Conservation (phyloP, 371 early-diverging fungal species). For the Rhizopus stolonifer region DNA sequence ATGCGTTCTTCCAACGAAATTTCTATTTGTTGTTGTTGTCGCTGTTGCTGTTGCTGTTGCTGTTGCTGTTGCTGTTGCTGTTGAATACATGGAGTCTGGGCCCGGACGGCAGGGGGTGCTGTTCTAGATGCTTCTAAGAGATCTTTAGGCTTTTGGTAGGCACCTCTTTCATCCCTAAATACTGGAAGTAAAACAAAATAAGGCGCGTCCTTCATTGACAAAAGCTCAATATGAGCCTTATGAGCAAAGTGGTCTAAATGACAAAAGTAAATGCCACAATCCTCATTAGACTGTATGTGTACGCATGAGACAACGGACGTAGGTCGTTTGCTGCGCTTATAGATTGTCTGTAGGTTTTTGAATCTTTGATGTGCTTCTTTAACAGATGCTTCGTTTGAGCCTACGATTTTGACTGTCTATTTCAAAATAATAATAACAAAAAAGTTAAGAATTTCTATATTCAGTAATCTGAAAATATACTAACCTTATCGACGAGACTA, state of each 20-base stretch:
- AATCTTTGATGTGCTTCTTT: slow-evolving; percentile 25
- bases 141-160: slow-evolving; percentile 28
- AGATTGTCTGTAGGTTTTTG: slow-evolving; percentile 23
- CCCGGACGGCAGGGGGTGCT: neutral
- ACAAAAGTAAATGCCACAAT: slow-evolving; percentile 23
- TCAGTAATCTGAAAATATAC: neutral
- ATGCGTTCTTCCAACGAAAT: slow-evolving; percentile 23
- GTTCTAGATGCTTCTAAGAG: slow-evolving; percentile 13
- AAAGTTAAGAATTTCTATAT: neutral
- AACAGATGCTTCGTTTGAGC: slow-evolving; percentile 17
- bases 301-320: slow-evolving; percentile 21
- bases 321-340: slow-evolving; percentile 19
- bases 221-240: slow-evolving; percentile 5
- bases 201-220: slow-evolving; percentile 12
- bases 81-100: too few species aligned
- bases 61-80: neutral
- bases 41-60: slow-evolving; percentile 11
- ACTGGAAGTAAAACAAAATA: slow-evolving; percentile 35
- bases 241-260: slow-evolving; percentile 17
- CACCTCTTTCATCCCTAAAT: slow-evolving; percentile 26
- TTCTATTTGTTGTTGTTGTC: slow-evolving; percentile 10
- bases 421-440: neutral
- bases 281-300: slow-evolving; percentile 9
- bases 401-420: slow-evolving; percentile 21
- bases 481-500: slow-evolving; percentile 13